These are phyloP conservation scores for Mucor ambiguus DNA, from an alignment of 371 early-diverging fungal genomes.

Conservation along the genomic window DNA sequence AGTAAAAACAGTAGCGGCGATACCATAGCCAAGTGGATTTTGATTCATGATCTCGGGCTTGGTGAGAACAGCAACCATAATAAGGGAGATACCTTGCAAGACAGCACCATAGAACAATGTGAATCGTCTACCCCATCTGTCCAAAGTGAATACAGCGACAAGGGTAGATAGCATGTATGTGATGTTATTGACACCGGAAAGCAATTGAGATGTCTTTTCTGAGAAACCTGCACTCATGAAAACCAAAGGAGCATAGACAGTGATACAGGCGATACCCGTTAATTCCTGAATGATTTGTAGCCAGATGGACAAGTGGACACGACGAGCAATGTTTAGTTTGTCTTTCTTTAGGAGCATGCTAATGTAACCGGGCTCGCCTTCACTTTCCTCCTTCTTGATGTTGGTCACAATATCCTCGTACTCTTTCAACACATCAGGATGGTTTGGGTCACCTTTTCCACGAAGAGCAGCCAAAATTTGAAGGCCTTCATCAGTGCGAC, in stretches of 20 bases:
- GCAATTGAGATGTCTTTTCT: conserved; percentile 32
- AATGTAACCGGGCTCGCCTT: conserved; percentile 40
- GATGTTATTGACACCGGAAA: conserved; percentile 43
- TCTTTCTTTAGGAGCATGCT: conserved; percentile 42
- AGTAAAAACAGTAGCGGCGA: conserved; percentile 39
- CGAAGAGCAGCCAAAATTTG: conserved; percentile 43
- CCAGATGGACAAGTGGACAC: conserved; percentile 48
- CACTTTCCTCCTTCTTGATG: conserved; percentile 33
- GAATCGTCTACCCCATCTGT: conserved; percentile 43
- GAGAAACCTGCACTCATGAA: conserved; percentile 39
- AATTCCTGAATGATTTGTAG: conserved; percentile 48
- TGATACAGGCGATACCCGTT: conserved; percentile 45
- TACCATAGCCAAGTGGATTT: conserved; percentile 34
- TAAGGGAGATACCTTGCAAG: conserved; percentile 37
- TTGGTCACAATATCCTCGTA: conserved; percentile 34
- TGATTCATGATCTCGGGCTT: conserved; percentile 38
- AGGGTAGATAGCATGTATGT: conserved; percentile 42
- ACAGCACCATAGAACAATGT: conserved; percentile 45
- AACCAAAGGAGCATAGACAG: conserved; percentile 44
- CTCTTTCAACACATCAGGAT: conserved; percentile 38
- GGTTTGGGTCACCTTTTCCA: conserved; percentile 37
- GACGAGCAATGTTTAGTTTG: conserved; percentile 41
- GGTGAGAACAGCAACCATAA: conserved; percentile 39
- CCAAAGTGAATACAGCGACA: conserved; percentile 43
- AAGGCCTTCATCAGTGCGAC: conserved; percentile 42